Base-by-base conservation (phyloP, 1,284 basidiomycete genomes). In the Ganoderma sp. region DNA sequence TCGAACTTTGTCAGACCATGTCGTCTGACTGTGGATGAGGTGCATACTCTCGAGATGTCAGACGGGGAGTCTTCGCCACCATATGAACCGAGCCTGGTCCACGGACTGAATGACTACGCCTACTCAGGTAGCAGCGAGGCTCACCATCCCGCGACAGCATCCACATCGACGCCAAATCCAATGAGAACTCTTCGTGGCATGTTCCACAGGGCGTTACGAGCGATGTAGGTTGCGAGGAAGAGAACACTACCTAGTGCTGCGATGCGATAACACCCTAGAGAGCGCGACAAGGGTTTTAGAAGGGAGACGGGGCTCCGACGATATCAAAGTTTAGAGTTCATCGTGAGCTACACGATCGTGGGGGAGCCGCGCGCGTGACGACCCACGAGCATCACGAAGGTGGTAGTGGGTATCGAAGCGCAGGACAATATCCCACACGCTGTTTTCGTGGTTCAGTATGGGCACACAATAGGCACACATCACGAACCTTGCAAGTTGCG, bases 21-120 rank as follows among this genome's bases (percentile, higher is more conserved):
- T 39, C 62, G 41, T 19, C 34, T 19, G 61, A 15, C 59, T 28
- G 61, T 54, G 25, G 41, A 73, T 25, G 25, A 41, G 10, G 25
- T 6, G 43, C 79, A 67, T 74, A 85, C 85, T 58, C 89, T 82
- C 0, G 87, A 88, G 62, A 90, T 90, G 75, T 91, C 90, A 34
- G 85, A 78, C 2, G 88, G 87, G 0, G 87, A 89, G 73, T 91
- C 85, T 72, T 90, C 86, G 28, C 88, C 89, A 1, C 90, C 90
- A 73, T 91, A 91, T 0, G 89, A 90, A 3, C 89, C 89, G 32
- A 91, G 80, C 88, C 89, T 90, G 64, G n/a, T 10, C 1, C 34
- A 17, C 17, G 59, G 15, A 9, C n/a, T 45, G 32, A 50, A 43
- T 10, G 19, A 45, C 32, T 12, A 3, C 8, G 15, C 12, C 8